Evolutionary conservation across 306 rosid genomes (phyloP).

Genomic region (Alnus rubra): DNA sequence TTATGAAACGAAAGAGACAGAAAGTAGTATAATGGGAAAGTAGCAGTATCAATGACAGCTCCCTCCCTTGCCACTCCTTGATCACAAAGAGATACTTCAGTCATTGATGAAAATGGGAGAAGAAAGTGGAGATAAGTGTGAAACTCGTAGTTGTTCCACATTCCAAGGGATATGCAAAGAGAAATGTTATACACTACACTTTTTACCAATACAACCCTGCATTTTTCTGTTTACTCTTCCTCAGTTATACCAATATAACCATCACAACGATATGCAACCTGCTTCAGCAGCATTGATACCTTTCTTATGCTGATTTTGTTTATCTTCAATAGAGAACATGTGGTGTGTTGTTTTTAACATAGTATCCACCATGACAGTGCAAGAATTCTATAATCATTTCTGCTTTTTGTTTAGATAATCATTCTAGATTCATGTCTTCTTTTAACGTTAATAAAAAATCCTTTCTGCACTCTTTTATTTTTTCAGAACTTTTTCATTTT

Average conservation of each 20-base stretch:
- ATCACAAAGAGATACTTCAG: too few species aligned
- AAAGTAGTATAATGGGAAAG: background rate
- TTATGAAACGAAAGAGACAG: background rate
- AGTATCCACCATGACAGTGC: background rate
- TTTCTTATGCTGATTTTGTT: background rate
- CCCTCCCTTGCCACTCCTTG: background rate
- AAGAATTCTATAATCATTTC: background rate
- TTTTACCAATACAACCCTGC: too few species aligned
- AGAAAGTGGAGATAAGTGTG: too few species aligned
- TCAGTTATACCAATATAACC: background rate
- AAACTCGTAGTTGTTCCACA: too few species aligned
- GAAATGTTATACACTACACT: too few species aligned
- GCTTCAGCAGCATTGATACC: background rate
- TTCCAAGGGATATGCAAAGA: too few species aligned
- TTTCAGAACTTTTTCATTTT: background rate
- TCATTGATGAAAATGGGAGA: too few species aligned
- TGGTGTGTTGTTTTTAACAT: background rate
- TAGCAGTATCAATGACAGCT: background rate
- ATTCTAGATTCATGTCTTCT: background rate
- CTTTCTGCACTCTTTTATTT: background rate
- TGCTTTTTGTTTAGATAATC: background rate
- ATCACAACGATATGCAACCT: background rate
- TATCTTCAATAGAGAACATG: background rate
- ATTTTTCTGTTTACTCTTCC: background rate
- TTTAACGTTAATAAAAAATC: background rate